Evolutionary conservation across 306 rosid genomes (phyloP), one percentile per base, ranked within the genome.

Genomic region (Comarum palustre): DNA sequence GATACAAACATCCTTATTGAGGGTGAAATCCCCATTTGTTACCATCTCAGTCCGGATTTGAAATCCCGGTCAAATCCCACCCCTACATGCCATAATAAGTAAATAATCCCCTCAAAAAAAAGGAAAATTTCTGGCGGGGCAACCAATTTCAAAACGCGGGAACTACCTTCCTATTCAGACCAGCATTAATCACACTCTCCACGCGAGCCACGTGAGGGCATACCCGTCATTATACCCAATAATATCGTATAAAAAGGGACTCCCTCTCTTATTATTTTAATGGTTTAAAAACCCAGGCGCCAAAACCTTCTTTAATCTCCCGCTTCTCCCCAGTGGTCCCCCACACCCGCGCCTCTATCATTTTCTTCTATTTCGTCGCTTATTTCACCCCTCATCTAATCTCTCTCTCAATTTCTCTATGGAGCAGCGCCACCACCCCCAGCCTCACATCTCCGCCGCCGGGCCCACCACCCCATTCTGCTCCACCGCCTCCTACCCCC

Each of bases 251-350:
- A 10, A 9, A 10, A 11, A 20, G 24, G 17, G 2, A 81, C 81
- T 78, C 77, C 73, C 42, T 58, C 62, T 10, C 27, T 2, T 1
- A 25, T 55, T 71, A 68, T 57, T 57, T 41, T 39, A 46, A 13
- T 62, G n/a, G 55, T 86, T 79, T 25, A 76, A 86, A 81, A 50
- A 34, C 24, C 16, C 71, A 76, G 84, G 90, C 90, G 84, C 80
- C 70, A 80, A 80, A 75, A 7, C 73, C 50, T n/a, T 7, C 19
- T 34, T 42, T 32, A 34, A 34, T 64, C 80, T 80, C 84, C 84
- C 84, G 84, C 84, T 60, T 47, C 55, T 25, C 45, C 34, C 55
- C 22, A 16, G 43, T 59, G 45, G 29, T 17, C n/a, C 67, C 67
- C 66, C 64, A 52, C 74, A 54, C 32, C 22, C 43, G 59, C 43